A percentile compares a stretch with the other conserved stretches of the same genome.
Evolutionary conservation across 345 rosid species (phyloP).

Genomic region (Citrus sp.): DNA sequence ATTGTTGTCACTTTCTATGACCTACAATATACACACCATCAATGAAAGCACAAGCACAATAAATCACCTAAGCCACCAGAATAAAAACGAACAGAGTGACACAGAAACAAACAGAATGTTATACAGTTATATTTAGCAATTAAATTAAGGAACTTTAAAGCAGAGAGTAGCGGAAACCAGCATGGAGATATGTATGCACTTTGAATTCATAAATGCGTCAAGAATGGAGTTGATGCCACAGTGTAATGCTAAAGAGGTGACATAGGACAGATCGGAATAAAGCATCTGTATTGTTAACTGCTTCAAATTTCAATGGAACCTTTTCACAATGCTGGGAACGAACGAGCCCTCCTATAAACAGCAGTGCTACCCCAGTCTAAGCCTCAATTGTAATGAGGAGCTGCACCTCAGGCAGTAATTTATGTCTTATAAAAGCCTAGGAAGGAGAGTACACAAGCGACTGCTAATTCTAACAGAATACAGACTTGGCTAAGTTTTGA

Average conservation of each 20-base stretch:
- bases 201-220: not conserved
- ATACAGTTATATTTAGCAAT: not conserved
- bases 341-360: not conserved
- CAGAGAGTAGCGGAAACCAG: not conserved
- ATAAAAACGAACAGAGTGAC: not conserved
- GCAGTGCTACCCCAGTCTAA: not conserved
- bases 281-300: not conserved
- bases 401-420: not conserved
- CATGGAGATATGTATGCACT: not conserved
- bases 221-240: not conserved
- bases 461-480: not conserved
- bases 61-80: not conserved
- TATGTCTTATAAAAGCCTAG: not conserved
- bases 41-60: not conserved
- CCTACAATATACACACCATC: conserved; percentile 34
- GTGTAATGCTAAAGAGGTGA: not conserved
- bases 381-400: too few relatives aligned
- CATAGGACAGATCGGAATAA: not conserved
- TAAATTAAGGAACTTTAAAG: not conserved
- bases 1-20: conserved; percentile 17
- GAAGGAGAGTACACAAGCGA: not conserved
- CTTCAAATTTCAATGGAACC: not conserved
- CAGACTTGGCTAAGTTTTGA: not conserved
- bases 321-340: not conserved
- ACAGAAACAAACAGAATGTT: not conserved